Conservation (phyloP, 176 grass and related monocot genomes). For the Ampelocalamus luodianensis region DNA sequence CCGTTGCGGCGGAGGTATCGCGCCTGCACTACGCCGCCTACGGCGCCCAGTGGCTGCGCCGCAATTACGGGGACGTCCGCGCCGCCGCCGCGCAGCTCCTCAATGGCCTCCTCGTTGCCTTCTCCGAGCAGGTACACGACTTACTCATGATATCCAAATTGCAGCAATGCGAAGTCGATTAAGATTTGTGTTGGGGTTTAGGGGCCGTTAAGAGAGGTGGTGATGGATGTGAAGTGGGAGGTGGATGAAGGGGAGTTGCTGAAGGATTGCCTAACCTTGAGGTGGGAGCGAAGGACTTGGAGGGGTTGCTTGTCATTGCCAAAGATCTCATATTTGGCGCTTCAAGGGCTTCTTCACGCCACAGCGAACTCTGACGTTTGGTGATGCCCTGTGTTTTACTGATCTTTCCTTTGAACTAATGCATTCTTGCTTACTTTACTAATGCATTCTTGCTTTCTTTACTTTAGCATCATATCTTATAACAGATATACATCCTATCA, state of each 20-base stretch:
- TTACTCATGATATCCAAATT: background rate
- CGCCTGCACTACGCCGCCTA: slow-evolving; percentile 51
- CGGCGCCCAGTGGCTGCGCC: slow-evolving; percentile 57
- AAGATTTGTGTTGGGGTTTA: slow-evolving; percentile 42
- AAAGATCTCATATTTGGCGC: slow-evolving; percentile 68
- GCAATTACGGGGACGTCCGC: slow-evolving; percentile 61
- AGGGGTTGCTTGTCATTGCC: slow-evolving; percentile 76
- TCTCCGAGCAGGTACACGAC: slow-evolving; percentile 70
- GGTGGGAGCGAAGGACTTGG: slow-evolving; percentile 68
- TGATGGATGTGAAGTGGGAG: slow-evolving; percentile 81
- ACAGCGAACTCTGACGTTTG: slow-evolving; percentile 65
- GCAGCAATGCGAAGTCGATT: slow-evolving; percentile 6
- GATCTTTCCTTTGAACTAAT: slow-evolving; percentile 15
- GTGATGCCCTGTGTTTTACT: slow-evolving; percentile 7
- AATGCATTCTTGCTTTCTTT: slow-evolving; percentile 6
- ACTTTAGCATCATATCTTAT: background rate
- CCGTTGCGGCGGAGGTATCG: slow-evolving; percentile 60
- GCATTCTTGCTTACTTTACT: slow-evolving; percentile 23
- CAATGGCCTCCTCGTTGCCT: slow-evolving; percentile 65
- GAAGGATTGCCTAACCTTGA: slow-evolving; percentile 71
- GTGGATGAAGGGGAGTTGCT: slow-evolving; percentile 80
- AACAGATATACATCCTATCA: background rate
- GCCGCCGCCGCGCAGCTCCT: slow-evolving; percentile 54
- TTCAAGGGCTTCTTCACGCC: slow-evolving; percentile 39
- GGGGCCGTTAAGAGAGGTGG: slow-evolving; percentile 78